A percentile compares a stretch with the other conserved stretches of the same genome.
Conservation (phyloP, 768 basidiomycete species). For the Lactifluus piperatus region DNA sequence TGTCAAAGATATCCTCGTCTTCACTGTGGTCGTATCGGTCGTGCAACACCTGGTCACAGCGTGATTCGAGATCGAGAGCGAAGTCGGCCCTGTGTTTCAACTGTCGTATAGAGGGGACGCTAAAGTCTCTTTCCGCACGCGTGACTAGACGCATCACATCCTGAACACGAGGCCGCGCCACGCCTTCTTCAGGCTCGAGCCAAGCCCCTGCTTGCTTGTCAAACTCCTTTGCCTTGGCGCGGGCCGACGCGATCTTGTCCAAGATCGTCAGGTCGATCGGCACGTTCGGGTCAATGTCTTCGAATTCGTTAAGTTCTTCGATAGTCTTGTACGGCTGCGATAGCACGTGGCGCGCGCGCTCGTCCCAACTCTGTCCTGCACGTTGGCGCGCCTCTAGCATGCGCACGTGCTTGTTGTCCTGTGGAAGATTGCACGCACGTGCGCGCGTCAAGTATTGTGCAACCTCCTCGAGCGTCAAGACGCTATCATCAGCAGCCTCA, state of each 20-base stretch:
- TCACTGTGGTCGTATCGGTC: slow-evolving; percentile 48
- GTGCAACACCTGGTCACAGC: slow-evolving; percentile 66
- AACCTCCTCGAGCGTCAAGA: slow-evolving; percentile 69
- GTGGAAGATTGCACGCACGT: slow-evolving; percentile 51
- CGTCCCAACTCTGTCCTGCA: slow-evolving; percentile 73
- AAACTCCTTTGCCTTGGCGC: slow-evolving; percentile 65
- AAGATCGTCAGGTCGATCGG: slow-evolving; percentile 64
- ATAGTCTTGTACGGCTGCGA: slow-evolving; percentile 66
- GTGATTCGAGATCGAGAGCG: slow-evolving; percentile 67
- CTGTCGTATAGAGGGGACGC: slow-evolving; percentile 54
- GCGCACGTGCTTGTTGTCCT: slow-evolving; percentile 56
- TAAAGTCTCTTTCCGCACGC: slow-evolving; percentile 71
- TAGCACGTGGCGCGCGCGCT: slow-evolving; percentile 54
- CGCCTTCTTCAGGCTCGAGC: slow-evolving; percentile 49
- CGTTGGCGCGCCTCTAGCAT: slow-evolving; percentile 54
- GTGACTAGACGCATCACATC: slow-evolving; percentile 63
- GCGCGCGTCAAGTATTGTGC: slow-evolving; percentile 65
- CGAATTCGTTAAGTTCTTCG: slow-evolving; percentile 66
- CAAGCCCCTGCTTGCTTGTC: slow-evolving; percentile 72
- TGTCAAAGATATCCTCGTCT: slow-evolving; percentile 58
- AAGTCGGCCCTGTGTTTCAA: slow-evolving; percentile 65
- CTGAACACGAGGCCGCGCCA: slow-evolving; percentile 50
- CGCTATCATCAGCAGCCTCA: slow-evolving; percentile 52
- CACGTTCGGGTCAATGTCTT: slow-evolving; percentile 51
- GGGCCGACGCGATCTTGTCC: slow-evolving; percentile 53